These are phyloP conservation scores for Boletus reticulatus DNA, from an alignment of 768 basidiomycete genomes.

Conservation along the genomic window DNA sequence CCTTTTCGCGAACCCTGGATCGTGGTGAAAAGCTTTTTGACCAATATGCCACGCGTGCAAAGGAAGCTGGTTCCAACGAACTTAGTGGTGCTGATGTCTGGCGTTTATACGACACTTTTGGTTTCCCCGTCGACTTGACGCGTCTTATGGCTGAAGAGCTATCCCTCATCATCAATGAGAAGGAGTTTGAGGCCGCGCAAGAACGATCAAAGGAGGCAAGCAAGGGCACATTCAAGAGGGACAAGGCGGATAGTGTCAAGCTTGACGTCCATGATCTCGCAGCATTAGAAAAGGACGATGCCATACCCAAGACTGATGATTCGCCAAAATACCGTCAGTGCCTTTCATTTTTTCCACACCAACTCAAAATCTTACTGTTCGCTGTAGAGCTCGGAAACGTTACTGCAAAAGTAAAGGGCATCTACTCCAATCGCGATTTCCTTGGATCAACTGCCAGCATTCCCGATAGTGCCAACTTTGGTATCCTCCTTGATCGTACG, in stretches of 20 bases:
- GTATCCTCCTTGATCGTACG: conserved; percentile 86
- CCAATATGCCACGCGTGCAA: conserved; percentile 71
- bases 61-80: conserved; percentile 56
- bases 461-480: conserved; percentile 68
- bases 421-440: conserved; percentile 83
- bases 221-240: conserved; percentile 78
- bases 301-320: conserved; percentile 91
- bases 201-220: conserved; percentile 87
- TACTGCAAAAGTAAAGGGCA: conserved; percentile 71
- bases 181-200: conserved; percentile 88
- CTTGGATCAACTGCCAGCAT: conserved; percentile 62
- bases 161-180: conserved; percentile 78
- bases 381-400: conserved; percentile 72
- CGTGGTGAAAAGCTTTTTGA: conserved; percentile 96
- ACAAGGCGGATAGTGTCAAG: conserved; percentile 66
- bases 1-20: conserved; percentile 95
- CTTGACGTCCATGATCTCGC: conserved; percentile 96
- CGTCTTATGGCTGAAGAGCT: conserved; percentile 96
- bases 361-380: neutral
- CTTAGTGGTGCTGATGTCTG: conserved; percentile 93
- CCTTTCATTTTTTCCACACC: neutral
- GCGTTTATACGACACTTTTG: conserved; percentile 97
- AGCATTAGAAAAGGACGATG: conserved; percentile 70
- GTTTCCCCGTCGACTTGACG: conserved; percentile 96
- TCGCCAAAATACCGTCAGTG: conserved; percentile 83